phyloP scores from a whole-genome alignment of 805 yeast species.

The Metschnikowia matae region DNA sequence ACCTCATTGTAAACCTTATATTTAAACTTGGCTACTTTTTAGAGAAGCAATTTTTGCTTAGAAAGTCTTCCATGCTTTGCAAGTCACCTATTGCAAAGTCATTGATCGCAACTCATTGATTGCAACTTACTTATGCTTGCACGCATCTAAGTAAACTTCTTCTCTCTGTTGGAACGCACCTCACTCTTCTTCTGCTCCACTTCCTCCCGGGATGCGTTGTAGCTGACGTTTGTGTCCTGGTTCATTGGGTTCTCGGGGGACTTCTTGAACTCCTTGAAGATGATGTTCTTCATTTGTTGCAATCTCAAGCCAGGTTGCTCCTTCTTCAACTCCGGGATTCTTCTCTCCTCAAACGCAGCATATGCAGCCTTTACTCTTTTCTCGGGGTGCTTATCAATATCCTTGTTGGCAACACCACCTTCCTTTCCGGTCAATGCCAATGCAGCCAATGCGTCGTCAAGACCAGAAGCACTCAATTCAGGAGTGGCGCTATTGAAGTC shows the following conservation, averaged over 20 bases:
- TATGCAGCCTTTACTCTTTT: slow-evolving; percentile 81
- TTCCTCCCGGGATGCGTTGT: slow-evolving; percentile 58
- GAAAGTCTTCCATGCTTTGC: background rate
- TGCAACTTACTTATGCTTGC: no score
- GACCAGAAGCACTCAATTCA: slow-evolving; percentile 65
- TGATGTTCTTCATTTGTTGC: slow-evolving; percentile 70
- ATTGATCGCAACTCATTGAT: background rate
- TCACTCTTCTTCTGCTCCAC: slow-evolving; percentile 43
- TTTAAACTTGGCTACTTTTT: background rate
- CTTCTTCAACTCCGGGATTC: slow-evolving; percentile 67
- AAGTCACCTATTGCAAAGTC: background rate
- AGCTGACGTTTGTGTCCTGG: slow-evolving; percentile 59
- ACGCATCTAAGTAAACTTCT: slow-evolving; percentile 19
- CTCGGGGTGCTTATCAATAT: slow-evolving; percentile 83
- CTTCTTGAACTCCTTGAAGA: slow-evolving; percentile 78
- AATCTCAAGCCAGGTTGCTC: slow-evolving; percentile 78
- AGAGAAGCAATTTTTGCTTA: background rate
- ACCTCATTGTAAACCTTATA: background rate
- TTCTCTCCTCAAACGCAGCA: slow-evolving; percentile 63
- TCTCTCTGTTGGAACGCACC: slow-evolving; percentile 49
- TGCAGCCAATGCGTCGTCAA: slow-evolving; percentile 77
- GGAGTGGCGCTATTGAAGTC: slow-evolving; percentile 45
- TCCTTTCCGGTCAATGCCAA: slow-evolving; percentile 58
- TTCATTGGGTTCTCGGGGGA: slow-evolving; percentile 81
- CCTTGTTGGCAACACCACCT: slow-evolving; percentile 55